A percentile compares a stretch with the other conserved stretches of the same genome.
These are phyloP conservation scores for Lichtheimia ramosa DNA, from an alignment of 371 early-diverging fungal genomes.

Conservation along the genomic window DNA sequence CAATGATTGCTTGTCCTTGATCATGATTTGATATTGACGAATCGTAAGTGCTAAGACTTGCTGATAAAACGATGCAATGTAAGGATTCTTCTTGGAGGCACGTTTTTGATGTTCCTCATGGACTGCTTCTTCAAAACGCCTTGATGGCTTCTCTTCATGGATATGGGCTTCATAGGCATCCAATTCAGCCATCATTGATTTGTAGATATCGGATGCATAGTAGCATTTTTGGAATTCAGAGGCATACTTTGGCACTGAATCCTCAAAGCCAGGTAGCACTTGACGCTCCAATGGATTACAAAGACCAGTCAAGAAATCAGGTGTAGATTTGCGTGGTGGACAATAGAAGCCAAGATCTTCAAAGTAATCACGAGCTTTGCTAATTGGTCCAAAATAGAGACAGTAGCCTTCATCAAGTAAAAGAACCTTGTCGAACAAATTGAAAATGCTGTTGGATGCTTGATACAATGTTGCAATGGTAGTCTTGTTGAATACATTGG, in stretches of 20 bases:
- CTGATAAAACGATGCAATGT: slow-evolving; percentile 48
- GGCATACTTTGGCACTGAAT: slow-evolving; percentile 40
- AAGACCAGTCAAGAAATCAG: slow-evolving; percentile 76
- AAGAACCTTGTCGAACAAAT: slow-evolving; percentile 76
- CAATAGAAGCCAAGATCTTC: slow-evolving; percentile 65
- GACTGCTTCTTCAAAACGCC: slow-evolving; percentile 42
- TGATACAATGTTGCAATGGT: slow-evolving; percentile 66
- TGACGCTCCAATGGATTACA: slow-evolving; percentile 61
- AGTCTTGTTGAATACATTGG: slow-evolving; percentile 64
- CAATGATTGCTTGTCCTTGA: slow-evolving; percentile 46
- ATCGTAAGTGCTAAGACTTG: slow-evolving; percentile 48
- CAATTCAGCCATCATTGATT: slow-evolving; percentile 27
- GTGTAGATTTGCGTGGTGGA: slow-evolving; percentile 72
- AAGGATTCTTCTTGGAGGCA: slow-evolving; percentile 38
- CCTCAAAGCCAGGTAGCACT: slow-evolving; percentile 49
- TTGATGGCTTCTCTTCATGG: slow-evolving; percentile 21
- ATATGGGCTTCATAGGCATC: slow-evolving; percentile 20
- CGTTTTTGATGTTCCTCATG: slow-evolving; percentile 41
- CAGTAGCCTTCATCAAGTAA: slow-evolving; percentile 72
- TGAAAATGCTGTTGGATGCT: slow-evolving; percentile 72
- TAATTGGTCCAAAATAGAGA: slow-evolving; percentile 71
- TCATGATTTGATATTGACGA: slow-evolving; percentile 51
- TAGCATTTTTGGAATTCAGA: slow-evolving; percentile 49
- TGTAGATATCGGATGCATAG: slow-evolving; percentile 20
- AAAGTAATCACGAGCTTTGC: slow-evolving; percentile 67